Evolutionary conservation across 768 basidiomycete genomes (phyloP), one percentile per base, ranked within the genome.

Genomic region (Lyophyllum decastes): DNA sequence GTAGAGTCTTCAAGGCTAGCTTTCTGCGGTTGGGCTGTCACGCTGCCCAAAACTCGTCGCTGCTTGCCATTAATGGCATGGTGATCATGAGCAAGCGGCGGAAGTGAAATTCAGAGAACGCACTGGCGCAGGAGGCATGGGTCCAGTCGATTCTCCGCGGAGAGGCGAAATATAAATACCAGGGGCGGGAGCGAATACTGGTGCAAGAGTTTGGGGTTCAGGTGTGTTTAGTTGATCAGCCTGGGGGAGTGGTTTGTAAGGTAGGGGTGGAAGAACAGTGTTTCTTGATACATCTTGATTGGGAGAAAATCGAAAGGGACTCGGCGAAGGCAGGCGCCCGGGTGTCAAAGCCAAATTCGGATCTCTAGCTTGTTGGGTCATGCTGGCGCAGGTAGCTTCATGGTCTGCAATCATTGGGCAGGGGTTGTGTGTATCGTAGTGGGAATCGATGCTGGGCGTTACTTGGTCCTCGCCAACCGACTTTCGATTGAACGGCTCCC

Each of bases 401-500:
- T n/a, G 25, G n/a, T n/a, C 21, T 24, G 16, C 24, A 27, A 14
- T 4, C n/a, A 17, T 16, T 4, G 45, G n/a, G 7, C 12, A 44
- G 19, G 3, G 24, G 33, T 35, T 38, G 51, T 50, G 45, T 19
- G 45, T 56, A 57, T 47, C 34, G 14, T 49, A 33, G 30, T 43
- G 46, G n/a, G 49, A 26, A 14, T 26, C 21, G 22, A 52, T 11
- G 24, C 47, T 41, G 38, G 52, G 43, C 22, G 51, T 40, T 33
- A 35, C 25, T 21, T 52, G 16, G 7, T 24, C 33, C 9, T 57
- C 50, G 22, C 59, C 52, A 10, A 14, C 51, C 17, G 52, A 53
- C 46, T 73, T 72, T 49, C 73, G 67, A 54, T 78, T 64, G 61
- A 87, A 88, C 9, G 80, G 79, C 46, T 72, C 68, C 86, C 87